A percentile compares a stretch with the other conserved stretches of the same genome.
phyloP scores from a whole-genome alignment of 2,329 filamentous ascomycete species.

The Fusarium praegraminearum region DNA sequence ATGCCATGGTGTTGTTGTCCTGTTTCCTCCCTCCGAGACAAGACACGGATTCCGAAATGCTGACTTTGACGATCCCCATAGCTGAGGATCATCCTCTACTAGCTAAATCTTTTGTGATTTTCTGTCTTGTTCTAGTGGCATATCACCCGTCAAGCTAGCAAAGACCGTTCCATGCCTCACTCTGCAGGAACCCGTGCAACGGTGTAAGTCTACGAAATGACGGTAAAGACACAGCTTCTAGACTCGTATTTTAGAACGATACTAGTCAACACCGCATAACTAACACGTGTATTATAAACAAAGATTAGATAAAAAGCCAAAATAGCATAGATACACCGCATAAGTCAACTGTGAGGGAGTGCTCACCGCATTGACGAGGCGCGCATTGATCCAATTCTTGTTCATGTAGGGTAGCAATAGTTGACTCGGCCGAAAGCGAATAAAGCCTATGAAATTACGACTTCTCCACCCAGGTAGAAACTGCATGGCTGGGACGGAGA shows the following conservation, averaged over 20 bases:
- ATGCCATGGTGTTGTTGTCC: conserved; percentile 6
- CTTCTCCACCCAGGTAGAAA: conserved; percentile 13
- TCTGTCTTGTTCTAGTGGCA: background rate
- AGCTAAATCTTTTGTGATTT: background rate
- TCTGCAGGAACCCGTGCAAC: conserved; percentile 5
- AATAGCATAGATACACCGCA: conserved; percentile 1
- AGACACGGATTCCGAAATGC: background rate
- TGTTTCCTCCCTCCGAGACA: conserved; percentile 4
- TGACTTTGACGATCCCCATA: background rate
- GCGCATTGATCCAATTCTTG: background rate
- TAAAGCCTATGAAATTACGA: conserved; percentile 23
- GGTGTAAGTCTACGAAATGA: background rate
- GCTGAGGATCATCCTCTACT: background rate
- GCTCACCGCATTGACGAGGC: conserved; percentile 5
- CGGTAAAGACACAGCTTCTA: background rate
- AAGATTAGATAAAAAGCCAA: background rate
- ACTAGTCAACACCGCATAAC: background rate
- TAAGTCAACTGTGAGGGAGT: background rate
- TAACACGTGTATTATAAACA: background rate
- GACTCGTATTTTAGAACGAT: background rate
- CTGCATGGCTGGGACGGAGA: conserved; percentile 33
- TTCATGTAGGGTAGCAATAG: conserved; percentile 31
- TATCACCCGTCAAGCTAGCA: background rate
- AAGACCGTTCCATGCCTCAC: background rate
- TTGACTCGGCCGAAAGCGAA: conserved; percentile 34